These are phyloP conservation scores for Arthrobotrys megalospora DNA, from an alignment of 2,329 filamentous ascomycete genomes.

Conservation along the genomic window DNA sequence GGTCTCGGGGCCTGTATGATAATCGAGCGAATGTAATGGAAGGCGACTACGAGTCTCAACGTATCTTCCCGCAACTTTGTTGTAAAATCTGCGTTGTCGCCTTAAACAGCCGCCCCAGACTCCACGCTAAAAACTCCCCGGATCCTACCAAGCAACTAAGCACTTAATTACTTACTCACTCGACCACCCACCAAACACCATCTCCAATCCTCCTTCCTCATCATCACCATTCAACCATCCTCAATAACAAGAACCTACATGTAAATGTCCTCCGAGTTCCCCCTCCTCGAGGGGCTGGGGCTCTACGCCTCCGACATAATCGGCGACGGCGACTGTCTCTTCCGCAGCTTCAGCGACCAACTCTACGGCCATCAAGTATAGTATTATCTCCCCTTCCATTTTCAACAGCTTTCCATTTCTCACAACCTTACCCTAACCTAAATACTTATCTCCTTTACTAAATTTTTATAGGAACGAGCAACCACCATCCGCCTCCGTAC, in stretches of 20 bases:
- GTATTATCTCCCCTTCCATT: conserved; percentile 36
- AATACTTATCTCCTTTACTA: conserved; percentile 51
- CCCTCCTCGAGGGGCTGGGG: conserved; percentile 72
- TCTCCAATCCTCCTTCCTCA: background rate
- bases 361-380: conserved; percentile 61
- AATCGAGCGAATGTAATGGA: too few species aligned
- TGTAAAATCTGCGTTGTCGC: conserved; percentile 29
- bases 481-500: conserved; percentile 73
- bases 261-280: conserved; percentile 70
- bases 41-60: too few species aligned
- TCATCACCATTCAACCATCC: background rate
- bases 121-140: background rate
- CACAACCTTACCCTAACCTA: too few species aligned
- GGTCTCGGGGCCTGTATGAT: too few species aligned
- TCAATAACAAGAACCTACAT: conserved; percentile 18
- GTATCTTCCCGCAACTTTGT: background rate
- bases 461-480: conserved; percentile 60
- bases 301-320: conserved; percentile 74
- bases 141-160: background rate
- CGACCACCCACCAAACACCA: background rate
- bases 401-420: too few species aligned
- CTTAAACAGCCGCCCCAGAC: background rate
- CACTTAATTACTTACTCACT: too few species aligned
- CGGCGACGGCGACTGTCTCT: conserved; percentile 74
- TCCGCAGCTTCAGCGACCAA: conserved; percentile 64